Evolutionary conservation across 2,329 filamentous ascomycete species (phyloP).

Genomic region (Massarina eburnea): DNA sequence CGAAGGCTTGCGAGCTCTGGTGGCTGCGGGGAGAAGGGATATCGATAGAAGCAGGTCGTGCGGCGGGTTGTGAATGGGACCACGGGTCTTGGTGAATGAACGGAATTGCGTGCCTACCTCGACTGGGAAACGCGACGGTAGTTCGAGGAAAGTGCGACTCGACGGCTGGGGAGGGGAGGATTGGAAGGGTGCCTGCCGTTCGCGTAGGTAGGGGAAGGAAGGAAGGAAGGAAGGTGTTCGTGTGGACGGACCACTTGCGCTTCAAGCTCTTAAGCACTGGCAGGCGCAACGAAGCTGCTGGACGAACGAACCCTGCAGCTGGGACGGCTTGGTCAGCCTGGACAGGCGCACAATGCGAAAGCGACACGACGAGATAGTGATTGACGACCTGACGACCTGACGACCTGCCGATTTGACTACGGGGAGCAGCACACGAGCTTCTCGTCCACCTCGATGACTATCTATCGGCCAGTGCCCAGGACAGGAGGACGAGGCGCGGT

Average conservation of each 20-base stretch:
- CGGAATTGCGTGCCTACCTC: constrained; percentile 1
- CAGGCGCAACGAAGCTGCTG: neutral
- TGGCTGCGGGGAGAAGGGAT: neutral
- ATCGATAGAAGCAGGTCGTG: constrained; percentile 1
- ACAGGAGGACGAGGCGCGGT: too few species aligned
- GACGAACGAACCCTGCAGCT: too few species aligned
- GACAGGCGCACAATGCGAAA: too few species aligned
- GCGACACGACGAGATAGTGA: too few species aligned
- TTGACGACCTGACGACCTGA: too few species aligned
- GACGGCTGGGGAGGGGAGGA: constrained; percentile 1
- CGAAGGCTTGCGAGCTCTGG: neutral
- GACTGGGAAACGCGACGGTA: neutral
- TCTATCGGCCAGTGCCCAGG: too few species aligned
- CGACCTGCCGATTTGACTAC: too few species aligned
- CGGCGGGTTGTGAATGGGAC: neutral
- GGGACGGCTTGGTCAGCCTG: too few species aligned
- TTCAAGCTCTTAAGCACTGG: neutral
- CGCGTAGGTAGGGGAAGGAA: neutral
- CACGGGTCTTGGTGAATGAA: too few species aligned
- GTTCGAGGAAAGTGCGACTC: neutral
- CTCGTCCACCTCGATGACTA: too few species aligned
- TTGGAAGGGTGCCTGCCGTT: constrained; percentile 1
- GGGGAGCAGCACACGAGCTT: too few species aligned
- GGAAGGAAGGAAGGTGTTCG: neutral
- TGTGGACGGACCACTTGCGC: neutral